phyloP scores from a whole-genome alignment of 495 filamentous ascomycete genomes.

The Daldinia caldariorum region DNA sequence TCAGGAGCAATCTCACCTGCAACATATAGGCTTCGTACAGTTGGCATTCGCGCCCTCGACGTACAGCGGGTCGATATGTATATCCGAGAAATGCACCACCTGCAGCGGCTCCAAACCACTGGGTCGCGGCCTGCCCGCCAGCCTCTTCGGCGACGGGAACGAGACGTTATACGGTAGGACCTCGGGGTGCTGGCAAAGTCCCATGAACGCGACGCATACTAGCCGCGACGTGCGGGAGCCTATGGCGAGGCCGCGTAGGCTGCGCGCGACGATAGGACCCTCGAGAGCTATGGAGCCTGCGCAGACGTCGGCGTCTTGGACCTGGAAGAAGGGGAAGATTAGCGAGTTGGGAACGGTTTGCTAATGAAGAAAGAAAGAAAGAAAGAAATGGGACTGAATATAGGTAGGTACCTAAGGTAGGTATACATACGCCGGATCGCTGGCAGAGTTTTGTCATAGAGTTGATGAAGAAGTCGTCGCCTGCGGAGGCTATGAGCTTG shows the following conservation, averaged over 20 bases:
- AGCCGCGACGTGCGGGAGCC: conserved; percentile 60
- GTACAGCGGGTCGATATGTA: conserved; percentile 64
- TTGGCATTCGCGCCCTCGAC: conserved; percentile 60
- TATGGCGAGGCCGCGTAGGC: conserved; percentile 56
- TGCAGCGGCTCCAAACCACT: conserved; percentile 43
- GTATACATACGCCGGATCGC: conserved; percentile 50
- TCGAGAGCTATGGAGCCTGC: conserved; percentile 58
- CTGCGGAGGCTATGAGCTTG: conserved; percentile 56
- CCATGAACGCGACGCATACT: conserved; percentile 59
- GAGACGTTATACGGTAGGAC: conserved; percentile 55
- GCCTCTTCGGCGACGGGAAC: conserved; percentile 51
- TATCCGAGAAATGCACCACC: conserved; percentile 66
- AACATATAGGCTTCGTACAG: conserved; percentile 67
- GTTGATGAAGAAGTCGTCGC: conserved; percentile 54
- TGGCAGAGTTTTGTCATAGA: conserved; percentile 59
- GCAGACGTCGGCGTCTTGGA: conserved; percentile 62
- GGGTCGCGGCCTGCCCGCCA: background rate
- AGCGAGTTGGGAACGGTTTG: background rate
- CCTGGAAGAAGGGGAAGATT: conserved; percentile 10
- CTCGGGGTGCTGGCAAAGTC: conserved; percentile 60
- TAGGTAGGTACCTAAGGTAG: no score
- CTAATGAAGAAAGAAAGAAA: no score
- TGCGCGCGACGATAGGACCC: conserved; percentile 60
- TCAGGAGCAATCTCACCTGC: conserved; percentile 48
- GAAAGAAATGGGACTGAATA: no score